Evolutionary conservation across 345 rosid species (phyloP), one percentile per base, ranked within the genome.

Genomic region (Pugionium dolabratum): DNA sequence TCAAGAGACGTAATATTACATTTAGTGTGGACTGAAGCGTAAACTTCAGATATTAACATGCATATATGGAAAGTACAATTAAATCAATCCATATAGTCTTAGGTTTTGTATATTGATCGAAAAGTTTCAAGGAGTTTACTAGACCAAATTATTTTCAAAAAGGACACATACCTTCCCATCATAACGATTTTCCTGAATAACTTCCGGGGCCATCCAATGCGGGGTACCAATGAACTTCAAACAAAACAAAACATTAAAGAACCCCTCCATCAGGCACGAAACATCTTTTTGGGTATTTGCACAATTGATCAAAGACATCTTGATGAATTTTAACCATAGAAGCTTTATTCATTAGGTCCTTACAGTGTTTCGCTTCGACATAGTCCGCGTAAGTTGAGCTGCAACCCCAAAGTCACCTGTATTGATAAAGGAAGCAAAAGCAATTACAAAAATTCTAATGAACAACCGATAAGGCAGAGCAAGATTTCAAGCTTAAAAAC

Each of bases 171-270:
- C 98, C 99, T 94, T 94, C 73, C 97, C 99, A 82, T 94, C 99
- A 78, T 94, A 94, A 41, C 97, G 92, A 67, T 89, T 94, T 87
- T 90, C 97, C 78, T 94, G 99, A 78, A 94, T 94, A 76, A 94
- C 99, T 82, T 94, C 99, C 9, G 99, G 97, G 67, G 99, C 96
- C 99, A 94, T 94, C 99, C 99, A 94, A 82, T 94, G 99, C 27
- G 99, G 99, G 70, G 99, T 94, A 62, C 99, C 99, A 58, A 94
- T 94, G 78, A 94, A 90, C 98, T 90, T 81, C 73, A 76, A 72
- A 71, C 61, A 62, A 41, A 30, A 56, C 29, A 54, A 31, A 67
- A 54, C 48, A 48, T 59, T 32, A 34, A 34, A 48, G 54, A 64
- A 57, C 49, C 34, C 9, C 54, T 50, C 59, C 60, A 72, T 72